phyloP scores from a whole-genome alignment of 2,329 filamentous ascomycete genomes.

The Tolypocladium pustulatum region DNA sequence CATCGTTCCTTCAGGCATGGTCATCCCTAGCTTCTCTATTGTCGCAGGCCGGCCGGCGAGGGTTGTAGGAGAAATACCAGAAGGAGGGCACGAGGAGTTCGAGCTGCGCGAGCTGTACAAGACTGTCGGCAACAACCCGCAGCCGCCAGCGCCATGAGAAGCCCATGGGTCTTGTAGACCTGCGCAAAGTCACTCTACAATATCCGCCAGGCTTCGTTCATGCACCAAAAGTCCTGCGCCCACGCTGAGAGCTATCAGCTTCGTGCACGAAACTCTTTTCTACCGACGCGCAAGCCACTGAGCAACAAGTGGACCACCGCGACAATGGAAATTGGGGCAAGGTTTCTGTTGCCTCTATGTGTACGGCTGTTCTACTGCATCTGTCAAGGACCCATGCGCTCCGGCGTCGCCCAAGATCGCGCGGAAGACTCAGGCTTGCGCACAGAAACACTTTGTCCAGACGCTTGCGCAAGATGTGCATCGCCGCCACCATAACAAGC shows the following conservation, averaged over 20 bases:
- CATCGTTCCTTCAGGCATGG: conserved; percentile 78
- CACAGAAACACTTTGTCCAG: neutral
- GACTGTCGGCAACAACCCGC: conserved; percentile 48
- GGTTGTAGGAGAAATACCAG: conserved; percentile 71
- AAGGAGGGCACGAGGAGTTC: conserved; percentile 56
- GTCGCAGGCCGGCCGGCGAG: conserved; percentile 76
- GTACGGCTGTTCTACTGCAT: neutral
- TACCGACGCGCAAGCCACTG: neutral
- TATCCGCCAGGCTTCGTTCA: neutral
- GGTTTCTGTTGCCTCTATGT: neutral
- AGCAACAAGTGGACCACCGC: neutral
- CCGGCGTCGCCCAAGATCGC: neutral
- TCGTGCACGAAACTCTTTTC: neutral
- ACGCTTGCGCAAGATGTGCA: no score
- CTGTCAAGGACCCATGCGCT: neutral
- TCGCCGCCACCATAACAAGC: no score
- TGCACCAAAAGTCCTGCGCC: neutral
- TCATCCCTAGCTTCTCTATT: conserved; percentile 83
- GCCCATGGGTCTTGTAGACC: neutral
- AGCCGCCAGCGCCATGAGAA: conserved; percentile 17
- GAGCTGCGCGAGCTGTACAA: conserved; percentile 56
- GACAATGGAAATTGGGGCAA: neutral
- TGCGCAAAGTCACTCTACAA: neutral
- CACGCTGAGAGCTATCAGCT: neutral
- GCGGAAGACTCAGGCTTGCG: neutral